Evolutionary conservation across 2,329 filamentous ascomycete species (phyloP), one percentile per base, ranked within the genome.

Genomic region (Harringtonia aguacate): DNA sequence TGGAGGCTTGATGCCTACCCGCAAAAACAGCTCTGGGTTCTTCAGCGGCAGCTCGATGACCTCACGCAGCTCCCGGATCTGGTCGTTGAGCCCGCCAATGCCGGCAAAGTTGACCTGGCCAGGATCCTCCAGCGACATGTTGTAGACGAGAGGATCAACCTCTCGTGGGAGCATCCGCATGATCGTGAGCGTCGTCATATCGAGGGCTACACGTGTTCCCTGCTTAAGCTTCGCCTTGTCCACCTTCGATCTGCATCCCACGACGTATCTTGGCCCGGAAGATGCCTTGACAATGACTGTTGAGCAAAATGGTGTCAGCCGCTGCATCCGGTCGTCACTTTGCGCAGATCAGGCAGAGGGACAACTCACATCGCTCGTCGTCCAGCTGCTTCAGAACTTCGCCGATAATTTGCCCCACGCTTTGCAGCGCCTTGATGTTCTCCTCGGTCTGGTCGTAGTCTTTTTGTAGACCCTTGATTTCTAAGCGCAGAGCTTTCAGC

Each of bases 101-200:
- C 94, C 92, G 34, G 84, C 90, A 65, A 98, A 98, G 71, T 86
- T 95, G 65, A 98, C 84, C 65, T 97, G 90, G 7, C 92, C 92
- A 0, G 92, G 92, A 61, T 98, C 92, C 65, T 98, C 92, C 56
- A 98, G 68, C 18, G 92, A 98, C 92, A 98, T 98, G 73, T 98
- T 98, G 77, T 98, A 98, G 55, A 98, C 92, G 54, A 98, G 75
- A 18, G 92, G 92, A 61, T 98, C 92, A 61, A 98, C 94, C 71
- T 98, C 92, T 63, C 92, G 84, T 48, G 92, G 94, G 38, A 98
- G 75, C 92, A 98, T 98, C 59, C 92, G 86, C 92, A 98, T 98
- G 66, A 98, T 98, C 48, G 92, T 98, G 55, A 98, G 84, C 18
- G 92, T 98, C 41, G 92, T 98, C 92, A 98, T 98, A 60, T 98